Conservation (phyloP, 768 basidiomycete genomes). For the Amanita rimosa region DNA sequence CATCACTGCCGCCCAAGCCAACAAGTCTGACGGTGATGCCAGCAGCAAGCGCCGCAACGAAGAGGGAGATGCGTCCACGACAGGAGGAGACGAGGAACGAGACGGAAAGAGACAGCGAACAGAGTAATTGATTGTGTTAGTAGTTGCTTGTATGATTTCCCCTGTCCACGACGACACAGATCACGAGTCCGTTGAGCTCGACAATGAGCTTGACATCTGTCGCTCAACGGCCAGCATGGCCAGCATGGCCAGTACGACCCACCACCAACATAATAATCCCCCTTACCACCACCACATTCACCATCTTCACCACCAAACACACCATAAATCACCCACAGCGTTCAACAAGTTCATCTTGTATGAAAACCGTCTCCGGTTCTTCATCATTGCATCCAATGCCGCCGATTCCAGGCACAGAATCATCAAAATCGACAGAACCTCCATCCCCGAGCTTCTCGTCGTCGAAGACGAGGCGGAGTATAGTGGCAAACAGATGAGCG, state of each 20-base stretch:
- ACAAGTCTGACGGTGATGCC: not conserved
- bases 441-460: constrained; percentile 60
- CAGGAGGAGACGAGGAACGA: constrained; percentile 15
- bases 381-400: constrained; percentile 83
- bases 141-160: not conserved
- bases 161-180: not conserved
- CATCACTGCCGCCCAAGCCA: constrained; percentile 4
- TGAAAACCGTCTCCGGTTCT: constrained; percentile 87
- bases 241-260: not conserved
- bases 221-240: not conserved
- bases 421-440: constrained; percentile 86
- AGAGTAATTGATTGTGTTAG: constrained; percentile 19
- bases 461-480: constrained; percentile 88
- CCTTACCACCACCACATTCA: not conserved
- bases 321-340: constrained; percentile 15
- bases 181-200: not conserved
- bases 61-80: constrained; percentile 24
- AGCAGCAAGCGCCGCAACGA: constrained; percentile 25
- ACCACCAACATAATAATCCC: not conserved
- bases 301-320: not conserved
- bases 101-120: constrained; percentile 31
- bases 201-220: not conserved
- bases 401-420: constrained; percentile 84
- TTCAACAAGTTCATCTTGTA: constrained; percentile 88
- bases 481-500: constrained; percentile 79